A percentile compares a stretch with the other conserved stretches of the same genome.
phyloP scores from a whole-genome alignment of 768 basidiomycete genomes.

The Amanita pallidorosea region DNA sequence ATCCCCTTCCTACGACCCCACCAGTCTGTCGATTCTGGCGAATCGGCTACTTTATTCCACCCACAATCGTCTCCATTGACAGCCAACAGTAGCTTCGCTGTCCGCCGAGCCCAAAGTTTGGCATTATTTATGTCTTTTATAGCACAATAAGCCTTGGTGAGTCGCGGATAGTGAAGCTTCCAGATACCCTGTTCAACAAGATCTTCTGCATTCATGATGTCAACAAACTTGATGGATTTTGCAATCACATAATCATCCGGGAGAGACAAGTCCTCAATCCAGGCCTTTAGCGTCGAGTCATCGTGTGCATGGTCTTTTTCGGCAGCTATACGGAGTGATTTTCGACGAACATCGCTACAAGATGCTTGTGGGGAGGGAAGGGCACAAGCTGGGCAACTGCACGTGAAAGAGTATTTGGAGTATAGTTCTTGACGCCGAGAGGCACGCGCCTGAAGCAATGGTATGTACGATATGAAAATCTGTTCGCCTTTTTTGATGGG shows the following conservation, averaged over 20 bases:
- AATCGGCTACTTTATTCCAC: constrained; percentile 10
- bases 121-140: constrained; percentile 9
- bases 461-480: constrained; percentile 10
- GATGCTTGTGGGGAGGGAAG: constrained; percentile 7
- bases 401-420: constrained; percentile 7
- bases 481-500: constrained; percentile 11
- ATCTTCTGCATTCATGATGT: constrained; percentile 11
- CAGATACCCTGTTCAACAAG: constrained; percentile 6
- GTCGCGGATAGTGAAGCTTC: constrained; percentile 7
- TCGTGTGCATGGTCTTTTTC: neutral
- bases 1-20: constrained; percentile 8
- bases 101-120: constrained; percentile 9
- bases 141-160: constrained; percentile 14
- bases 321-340: neutral
- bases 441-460: neutral
- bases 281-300: constrained; percentile 7
- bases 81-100: constrained; percentile 3
- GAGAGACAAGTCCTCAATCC: constrained; percentile 7
- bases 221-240: constrained; percentile 2
- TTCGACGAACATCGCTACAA: constrained; percentile 11
- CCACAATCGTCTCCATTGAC: constrained; percentile 8
- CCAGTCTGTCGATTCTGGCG: constrained; percentile 12
- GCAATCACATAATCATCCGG: constrained; percentile 8
- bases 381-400: constrained; percentile 9
- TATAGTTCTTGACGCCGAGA: neutral